Conservation (phyloP, 805 yeast species). For the Candida berthetii region DNA sequence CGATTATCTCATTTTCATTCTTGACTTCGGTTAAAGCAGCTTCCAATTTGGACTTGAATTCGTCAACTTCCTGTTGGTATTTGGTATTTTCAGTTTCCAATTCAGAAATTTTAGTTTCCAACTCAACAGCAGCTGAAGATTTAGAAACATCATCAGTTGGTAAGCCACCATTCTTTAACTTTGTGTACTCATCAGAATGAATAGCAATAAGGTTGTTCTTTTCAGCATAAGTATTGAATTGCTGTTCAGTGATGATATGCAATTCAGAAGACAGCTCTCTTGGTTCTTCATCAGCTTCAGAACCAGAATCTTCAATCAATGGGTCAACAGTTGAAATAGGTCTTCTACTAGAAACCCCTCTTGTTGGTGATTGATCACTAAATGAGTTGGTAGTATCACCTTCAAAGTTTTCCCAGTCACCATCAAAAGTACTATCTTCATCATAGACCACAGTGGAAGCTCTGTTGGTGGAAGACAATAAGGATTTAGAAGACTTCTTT, state of each 20-base stretch:
- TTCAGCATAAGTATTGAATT: conserved; percentile 24
- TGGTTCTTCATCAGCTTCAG: conserved; percentile 18
- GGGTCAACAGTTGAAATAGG: conserved; percentile 10
- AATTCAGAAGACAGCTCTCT: conserved; percentile 15
- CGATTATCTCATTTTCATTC: background rate
- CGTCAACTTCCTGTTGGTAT: background rate
- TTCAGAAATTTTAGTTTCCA: background rate
- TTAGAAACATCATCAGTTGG: background rate
- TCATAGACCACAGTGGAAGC: conserved; percentile 16
- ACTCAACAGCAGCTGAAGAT: background rate
- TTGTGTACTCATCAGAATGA: conserved; percentile 14
- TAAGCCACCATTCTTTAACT: conserved; percentile 1
- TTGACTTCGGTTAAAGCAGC: background rate
- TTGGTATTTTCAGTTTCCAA: background rate
- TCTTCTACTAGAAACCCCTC: conserved; percentile 4
- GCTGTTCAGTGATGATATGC: conserved; percentile 11
- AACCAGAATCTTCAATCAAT: conserved; percentile 16
- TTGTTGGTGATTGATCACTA: conserved; percentile 9
- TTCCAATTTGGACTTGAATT: background rate
- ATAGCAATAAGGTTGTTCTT: conserved; percentile 22
- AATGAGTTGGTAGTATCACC: conserved; percentile 12
- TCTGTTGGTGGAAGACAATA: conserved; percentile 12
- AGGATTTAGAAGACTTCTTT: conserved; percentile 7
- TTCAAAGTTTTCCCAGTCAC: conserved; percentile 23
- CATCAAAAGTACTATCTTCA: conserved; percentile 11